Evolutionary conservation across 106 monocot genomes (phyloP).

Genomic region (Posidonia australis): DNA sequence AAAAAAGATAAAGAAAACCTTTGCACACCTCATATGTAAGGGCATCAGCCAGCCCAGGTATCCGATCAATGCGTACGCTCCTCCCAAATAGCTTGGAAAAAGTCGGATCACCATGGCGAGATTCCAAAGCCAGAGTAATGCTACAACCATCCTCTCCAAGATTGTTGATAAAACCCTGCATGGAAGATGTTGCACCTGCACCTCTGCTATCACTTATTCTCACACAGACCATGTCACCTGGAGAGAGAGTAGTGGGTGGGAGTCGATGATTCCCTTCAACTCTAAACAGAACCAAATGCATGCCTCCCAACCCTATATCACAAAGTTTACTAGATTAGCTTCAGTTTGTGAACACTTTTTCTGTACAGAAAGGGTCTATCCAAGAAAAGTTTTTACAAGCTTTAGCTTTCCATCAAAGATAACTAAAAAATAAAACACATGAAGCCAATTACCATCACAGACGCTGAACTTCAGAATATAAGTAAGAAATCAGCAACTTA

Average conservation of each 20-base stretch:
- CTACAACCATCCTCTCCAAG: constrained; percentile 96
- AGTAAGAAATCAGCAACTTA: no score
- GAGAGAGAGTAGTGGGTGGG: constrained; percentile 83
- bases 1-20: not conserved
- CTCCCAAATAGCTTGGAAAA: constrained; percentile 93
- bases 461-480: no score
- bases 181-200: constrained; percentile 75
- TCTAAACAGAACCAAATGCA: constrained; percentile 84
- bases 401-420: no score
- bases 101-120: constrained; percentile 93
- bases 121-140: constrained; percentile 87
- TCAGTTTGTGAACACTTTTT: not conserved
- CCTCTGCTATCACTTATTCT: constrained; percentile 71
- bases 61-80: constrained; percentile 86
- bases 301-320: constrained; percentile 69
- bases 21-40: constrained; percentile 79
- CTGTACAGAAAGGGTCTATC: not conserved
- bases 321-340: not conserved
- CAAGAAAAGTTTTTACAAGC: not conserved
- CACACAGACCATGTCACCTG: constrained; percentile 91
- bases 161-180: constrained; percentile 90
- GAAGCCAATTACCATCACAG: no score
- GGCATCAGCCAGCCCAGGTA: constrained; percentile 87
- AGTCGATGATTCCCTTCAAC: constrained; percentile 84
- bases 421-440: no score